Percentiles rank a stretch among this genome's conserved stretches.
phyloP scores from a whole-genome alignment of 352 stramenopile species.

The Phytophthora brassicae region DNA sequence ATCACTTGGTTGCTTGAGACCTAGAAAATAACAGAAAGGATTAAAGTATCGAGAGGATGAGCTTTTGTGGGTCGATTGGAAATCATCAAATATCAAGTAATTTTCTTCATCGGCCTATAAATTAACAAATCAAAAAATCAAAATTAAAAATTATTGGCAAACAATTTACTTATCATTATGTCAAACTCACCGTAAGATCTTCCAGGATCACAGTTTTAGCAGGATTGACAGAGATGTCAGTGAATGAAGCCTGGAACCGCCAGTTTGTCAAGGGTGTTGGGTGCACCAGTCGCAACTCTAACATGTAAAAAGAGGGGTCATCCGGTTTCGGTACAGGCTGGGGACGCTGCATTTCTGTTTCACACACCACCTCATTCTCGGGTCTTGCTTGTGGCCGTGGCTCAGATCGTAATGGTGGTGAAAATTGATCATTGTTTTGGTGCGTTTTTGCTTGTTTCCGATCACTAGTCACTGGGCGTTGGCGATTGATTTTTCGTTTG shows the following conservation, averaged over 20 bases:
- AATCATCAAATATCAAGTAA: constrained; percentile 38
- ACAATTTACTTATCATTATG: too few species aligned
- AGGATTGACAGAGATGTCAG: constrained; percentile 34
- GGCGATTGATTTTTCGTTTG: constrained; percentile 12
- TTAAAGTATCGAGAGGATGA: constrained; percentile 36
- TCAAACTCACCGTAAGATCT: constrained; percentile 34
- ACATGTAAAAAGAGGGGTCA: constrained; percentile 48
- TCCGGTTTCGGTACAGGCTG: constrained; percentile 20
- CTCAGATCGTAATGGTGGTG: not conserved
- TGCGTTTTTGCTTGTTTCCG: constrained; percentile 1
- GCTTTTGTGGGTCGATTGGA: not conserved
- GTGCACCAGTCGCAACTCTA: constrained; percentile 55
- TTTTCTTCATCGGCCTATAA: constrained; percentile 42
- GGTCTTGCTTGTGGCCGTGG: not conserved
- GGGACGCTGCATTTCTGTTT: not conserved
- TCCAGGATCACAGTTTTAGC: constrained; percentile 38
- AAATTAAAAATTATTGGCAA: not conserved
- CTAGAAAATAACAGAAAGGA: constrained; percentile 44
- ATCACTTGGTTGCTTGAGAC: constrained; percentile 41
- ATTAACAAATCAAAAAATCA: not conserved
- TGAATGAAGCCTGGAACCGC: constrained; percentile 52
- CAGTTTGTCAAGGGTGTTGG: constrained; percentile 38
- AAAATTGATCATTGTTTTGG: not conserved
- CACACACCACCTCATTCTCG: constrained; percentile 1
- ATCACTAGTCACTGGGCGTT: not conserved